A percentile compares a stretch with the other conserved stretches of the same genome.
Evolutionary conservation across 164 flowering plant species (phyloP).

Genomic region (Tetrastigma voinierianum): DNA sequence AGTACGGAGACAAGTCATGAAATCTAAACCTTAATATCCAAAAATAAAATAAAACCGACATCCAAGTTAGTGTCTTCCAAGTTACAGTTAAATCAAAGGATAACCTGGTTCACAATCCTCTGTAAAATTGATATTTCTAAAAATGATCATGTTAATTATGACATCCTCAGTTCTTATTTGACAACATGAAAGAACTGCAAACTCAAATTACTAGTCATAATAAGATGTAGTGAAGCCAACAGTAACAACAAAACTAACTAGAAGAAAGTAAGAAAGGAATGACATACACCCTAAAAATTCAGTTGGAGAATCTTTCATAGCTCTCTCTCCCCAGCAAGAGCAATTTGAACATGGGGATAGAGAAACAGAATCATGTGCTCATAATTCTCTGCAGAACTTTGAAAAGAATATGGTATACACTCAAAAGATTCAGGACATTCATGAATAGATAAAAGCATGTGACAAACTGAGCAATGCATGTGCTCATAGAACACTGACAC

Average conservation of each 20-base stretch:
- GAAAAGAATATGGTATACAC: too few relatives aligned
- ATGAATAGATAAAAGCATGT: too few relatives aligned
- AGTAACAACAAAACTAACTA: background rate
- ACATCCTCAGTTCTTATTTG: background rate
- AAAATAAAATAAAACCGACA: background rate
- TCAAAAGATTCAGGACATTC: too few relatives aligned
- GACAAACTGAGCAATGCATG: background rate
- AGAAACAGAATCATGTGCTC: too few relatives aligned
- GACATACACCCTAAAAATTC: too few relatives aligned
- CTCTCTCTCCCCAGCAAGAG: too few relatives aligned
- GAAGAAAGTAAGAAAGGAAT: too few relatives aligned
- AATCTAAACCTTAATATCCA: background rate
- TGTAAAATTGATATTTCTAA: background rate
- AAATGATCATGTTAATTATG: too few relatives aligned
- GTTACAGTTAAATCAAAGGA: too few relatives aligned
- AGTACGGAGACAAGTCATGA: background rate
- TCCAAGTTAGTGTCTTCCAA: background rate
- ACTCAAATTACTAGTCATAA: background rate
- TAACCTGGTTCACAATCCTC: background rate
- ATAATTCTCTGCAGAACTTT: too few relatives aligned
- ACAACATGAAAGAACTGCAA: background rate
- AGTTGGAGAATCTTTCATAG: too few relatives aligned
- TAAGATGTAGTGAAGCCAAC: background rate
- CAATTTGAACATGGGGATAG: too few relatives aligned
- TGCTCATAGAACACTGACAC: background rate